phyloP scores from a whole-genome alignment of 495 filamentous ascomycete genomes.

The Talaromyces wortmannii region DNA sequence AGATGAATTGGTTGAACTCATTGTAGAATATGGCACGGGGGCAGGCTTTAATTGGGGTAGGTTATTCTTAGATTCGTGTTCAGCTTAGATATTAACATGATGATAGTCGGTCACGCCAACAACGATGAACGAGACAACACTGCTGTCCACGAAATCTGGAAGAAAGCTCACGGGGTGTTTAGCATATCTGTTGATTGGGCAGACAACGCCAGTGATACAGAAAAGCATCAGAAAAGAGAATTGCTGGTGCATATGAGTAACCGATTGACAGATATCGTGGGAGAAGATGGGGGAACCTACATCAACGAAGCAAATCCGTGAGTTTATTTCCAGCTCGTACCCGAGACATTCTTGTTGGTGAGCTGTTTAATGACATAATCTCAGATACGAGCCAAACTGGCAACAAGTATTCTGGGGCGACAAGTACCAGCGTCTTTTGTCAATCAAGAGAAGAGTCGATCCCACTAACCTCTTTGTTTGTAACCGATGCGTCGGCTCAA shows the following conservation, averaged over 20 bases:
- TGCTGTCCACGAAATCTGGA: background rate
- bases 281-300: background rate
- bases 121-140: background rate
- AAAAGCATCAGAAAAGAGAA: background rate
- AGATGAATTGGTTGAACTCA: background rate
- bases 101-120: background rate
- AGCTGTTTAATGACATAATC: background rate
- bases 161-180: background rate
- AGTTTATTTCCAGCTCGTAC: background rate
- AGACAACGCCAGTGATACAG: background rate
- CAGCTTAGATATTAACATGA: background rate
- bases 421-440: background rate
- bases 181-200: background rate
- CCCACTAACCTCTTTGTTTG: background rate
- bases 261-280: background rate
- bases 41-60: background rate
- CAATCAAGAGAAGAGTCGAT: background rate
- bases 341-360: background rate
- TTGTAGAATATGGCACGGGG: background rate
- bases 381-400: background rate
- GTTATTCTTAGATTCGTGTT: background rate
- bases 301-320: background rate
- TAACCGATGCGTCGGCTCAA: background rate
- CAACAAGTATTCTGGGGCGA: background rate
- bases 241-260: background rate